phyloP scores from a whole-genome alignment of 495 filamentous ascomycete species.

The Tuber magnatum region DNA sequence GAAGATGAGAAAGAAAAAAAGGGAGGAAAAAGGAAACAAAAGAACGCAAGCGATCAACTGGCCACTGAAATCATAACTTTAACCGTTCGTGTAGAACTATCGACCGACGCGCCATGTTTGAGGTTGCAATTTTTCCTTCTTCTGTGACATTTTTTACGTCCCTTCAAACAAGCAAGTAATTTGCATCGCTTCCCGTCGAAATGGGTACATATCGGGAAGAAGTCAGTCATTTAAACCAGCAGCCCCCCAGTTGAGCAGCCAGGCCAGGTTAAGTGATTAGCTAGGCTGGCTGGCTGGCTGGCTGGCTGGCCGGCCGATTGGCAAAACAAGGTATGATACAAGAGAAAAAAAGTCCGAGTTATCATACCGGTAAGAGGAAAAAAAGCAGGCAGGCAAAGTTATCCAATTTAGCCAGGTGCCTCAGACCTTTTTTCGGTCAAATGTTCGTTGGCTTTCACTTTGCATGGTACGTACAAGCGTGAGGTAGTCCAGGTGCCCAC shows the following conservation, averaged over 20 bases:
- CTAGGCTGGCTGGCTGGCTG: background rate
- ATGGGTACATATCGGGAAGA: slow-evolving; percentile 4
- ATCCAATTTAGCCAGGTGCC: slow-evolving; percentile 32
- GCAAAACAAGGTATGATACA: too few relatives aligned
- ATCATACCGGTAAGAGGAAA: too few relatives aligned
- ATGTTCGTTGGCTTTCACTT: slow-evolving; percentile 1
- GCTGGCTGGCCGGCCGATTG: background rate
- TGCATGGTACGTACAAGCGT: background rate
- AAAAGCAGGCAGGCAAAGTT: background rate
- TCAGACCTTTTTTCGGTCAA: slow-evolving; percentile 17
- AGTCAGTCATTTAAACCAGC: background rate
- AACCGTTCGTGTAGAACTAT: slow-evolving; percentile 31
- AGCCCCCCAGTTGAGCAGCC: slow-evolving; percentile 11
- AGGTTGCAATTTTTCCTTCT: slow-evolving; percentile 22
- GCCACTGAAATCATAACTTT: slow-evolving; percentile 21
- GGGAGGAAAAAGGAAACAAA: slow-evolving; percentile 10
- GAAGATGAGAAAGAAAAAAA: background rate
- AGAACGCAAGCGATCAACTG: slow-evolving; percentile 34
- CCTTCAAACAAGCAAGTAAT: slow-evolving; percentile 35
- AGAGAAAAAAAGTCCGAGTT: too few relatives aligned
- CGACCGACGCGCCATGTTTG: slow-evolving; percentile 31
- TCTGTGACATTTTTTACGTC: slow-evolving; percentile 26
- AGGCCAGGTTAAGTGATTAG: slow-evolving; percentile 17
- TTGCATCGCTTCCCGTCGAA: slow-evolving; percentile 6
- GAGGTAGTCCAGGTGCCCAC: background rate